Evolutionary conservation across 2,329 filamentous ascomycete species (phyloP), one percentile per base, ranked within the genome.

Genomic region (Didymella keratinophila): DNA sequence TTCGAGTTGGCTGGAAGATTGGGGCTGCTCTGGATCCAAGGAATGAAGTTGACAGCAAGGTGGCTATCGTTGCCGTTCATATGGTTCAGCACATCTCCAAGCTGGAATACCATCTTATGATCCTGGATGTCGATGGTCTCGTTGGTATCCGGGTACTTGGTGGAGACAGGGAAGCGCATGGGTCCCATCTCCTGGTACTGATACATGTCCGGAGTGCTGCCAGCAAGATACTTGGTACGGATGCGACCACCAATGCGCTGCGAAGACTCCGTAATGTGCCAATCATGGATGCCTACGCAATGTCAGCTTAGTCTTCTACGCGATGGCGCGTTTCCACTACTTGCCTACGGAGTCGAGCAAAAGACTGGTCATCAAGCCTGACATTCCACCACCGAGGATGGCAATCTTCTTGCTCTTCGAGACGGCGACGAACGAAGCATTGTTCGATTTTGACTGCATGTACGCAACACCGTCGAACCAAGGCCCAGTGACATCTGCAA

Each of bases 121-220:
- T 89, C 87, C 9, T 83, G 81, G 61, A 89, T 86, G 58, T 86
- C 81, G 3, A 83, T 65, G 0, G 83, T 87, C 65, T 84, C 79
- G 61, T 87, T 86, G n/a, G 81, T 80, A 27, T 78, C 78, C 2
- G 80, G 70, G 61, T 84, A 81, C 1, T 71, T 78, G 16, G 80
- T 74, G 2, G 79, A 81, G 16, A 84, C 78, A 0, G 87, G 87
- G 63, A 89, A 86, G 2, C 87, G 78, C 86, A 89, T 89, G 0
- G 86, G 85, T 0, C 87, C 87, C 84, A 84, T 83, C 69, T 89
- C 87, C 66, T 89, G 86, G 70, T 90, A 89, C 20, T 87, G 86
- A 67, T 89, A 89, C 60, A 89, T 81, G 20, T 83, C 82, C 0
- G 86, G 84, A 0, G 80, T 82, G 4, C 82, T 84, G 4, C 82